Evolutionary conservation across 305 asterid genomes (phyloP).

Genomic region (Fraxinus baroniana): DNA sequence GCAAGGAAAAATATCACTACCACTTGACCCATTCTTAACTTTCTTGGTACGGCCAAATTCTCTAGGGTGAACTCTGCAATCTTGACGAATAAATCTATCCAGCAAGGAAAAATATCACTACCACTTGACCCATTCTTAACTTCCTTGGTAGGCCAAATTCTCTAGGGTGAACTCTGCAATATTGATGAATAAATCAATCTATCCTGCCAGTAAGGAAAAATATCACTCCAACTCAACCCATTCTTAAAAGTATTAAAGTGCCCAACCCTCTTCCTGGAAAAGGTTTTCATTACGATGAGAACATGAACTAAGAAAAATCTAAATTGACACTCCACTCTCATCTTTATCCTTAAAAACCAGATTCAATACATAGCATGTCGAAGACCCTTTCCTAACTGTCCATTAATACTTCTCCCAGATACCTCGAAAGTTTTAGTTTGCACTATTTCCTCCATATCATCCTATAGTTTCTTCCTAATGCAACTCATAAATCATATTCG

Average conservation of each 20-base stretch:
- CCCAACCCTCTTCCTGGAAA: neutral
- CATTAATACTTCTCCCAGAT: neutral
- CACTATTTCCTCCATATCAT: neutral
- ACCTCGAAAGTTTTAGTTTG: neutral
- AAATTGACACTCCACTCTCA: neutral
- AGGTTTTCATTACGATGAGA: neutral
- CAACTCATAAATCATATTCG: neutral
- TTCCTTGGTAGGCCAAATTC: neutral
- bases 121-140: neutral
- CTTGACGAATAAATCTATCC: neutral
- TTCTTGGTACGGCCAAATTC: neutral
- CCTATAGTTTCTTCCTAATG: neutral
- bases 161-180: neutral
- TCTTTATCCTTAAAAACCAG: neutral
- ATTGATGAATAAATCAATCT: neutral
- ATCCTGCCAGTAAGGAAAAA: neutral
- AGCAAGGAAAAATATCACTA: neutral
- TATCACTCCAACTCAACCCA: neutral
- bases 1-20: neutral
- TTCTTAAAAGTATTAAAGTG: neutral
- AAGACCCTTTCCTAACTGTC: neutral
- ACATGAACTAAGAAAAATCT: neutral
- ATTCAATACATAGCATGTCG: neutral
- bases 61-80: neutral
- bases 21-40: neutral